phyloP scores from a whole-genome alignment of 148 eudicot species.

The Cornus suecica region DNA sequence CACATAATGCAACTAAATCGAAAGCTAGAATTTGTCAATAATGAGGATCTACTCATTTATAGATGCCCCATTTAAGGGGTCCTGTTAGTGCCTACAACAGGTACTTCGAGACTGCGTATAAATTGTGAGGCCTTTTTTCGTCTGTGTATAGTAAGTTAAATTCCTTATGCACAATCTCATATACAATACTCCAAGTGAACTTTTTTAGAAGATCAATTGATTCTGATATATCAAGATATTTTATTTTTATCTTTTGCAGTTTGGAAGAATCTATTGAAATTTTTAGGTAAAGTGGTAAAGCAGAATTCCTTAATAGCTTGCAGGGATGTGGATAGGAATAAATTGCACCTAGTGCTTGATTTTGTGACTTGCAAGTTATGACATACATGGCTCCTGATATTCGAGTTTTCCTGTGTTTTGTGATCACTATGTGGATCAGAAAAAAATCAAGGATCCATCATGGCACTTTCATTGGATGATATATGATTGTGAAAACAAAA shows the following conservation, averaged over 20 bases:
- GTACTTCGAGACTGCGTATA: not conserved
- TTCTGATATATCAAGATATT: slow-evolving; percentile 51
- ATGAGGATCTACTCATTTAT: not conserved
- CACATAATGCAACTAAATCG: not conserved
- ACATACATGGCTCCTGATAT: slow-evolving; percentile 8
- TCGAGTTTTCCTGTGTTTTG: not conserved
- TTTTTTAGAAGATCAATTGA: slow-evolving; percentile 38
- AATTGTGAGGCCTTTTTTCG: not conserved
- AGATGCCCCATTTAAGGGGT: not conserved
- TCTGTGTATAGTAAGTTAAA: not conserved
- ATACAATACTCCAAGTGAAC: slow-evolving; percentile 19
- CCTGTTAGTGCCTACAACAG: slow-evolving; percentile 11
- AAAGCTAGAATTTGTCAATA: not conserved
- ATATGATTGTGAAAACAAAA: not conserved
- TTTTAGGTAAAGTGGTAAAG: slow-evolving; percentile 44
- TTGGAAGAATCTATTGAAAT: slow-evolving; percentile 43
- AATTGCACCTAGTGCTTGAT: slow-evolving; percentile 26
- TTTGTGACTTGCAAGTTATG: slow-evolving; percentile 22
- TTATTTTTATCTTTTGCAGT: slow-evolving; percentile 30
- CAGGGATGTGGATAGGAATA: slow-evolving; percentile 63
- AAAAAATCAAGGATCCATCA: not conserved
- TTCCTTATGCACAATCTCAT: slow-evolving; percentile 9
- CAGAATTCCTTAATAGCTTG: slow-evolving; percentile 45
- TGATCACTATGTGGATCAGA: slow-evolving; percentile 4
- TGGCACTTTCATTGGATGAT: slow-evolving; percentile 19